Percentiles rank a stretch among this genome's conserved stretches.
Conservation (phyloP, 2,329 filamentous ascomycete species). For the Talaromyces albobiverticillius region DNA sequence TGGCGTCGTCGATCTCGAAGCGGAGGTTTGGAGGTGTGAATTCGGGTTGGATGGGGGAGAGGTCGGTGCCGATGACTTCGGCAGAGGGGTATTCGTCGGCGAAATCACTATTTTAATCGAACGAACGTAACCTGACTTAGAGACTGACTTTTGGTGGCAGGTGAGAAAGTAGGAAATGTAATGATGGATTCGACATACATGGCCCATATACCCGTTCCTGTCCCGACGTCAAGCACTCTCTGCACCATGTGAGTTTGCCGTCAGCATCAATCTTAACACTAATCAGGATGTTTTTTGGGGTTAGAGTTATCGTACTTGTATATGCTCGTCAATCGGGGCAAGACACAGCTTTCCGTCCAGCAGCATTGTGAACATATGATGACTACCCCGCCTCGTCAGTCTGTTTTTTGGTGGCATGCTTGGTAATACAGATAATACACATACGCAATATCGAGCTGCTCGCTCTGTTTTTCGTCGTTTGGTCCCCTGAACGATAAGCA, state of each 20-base stretch:
- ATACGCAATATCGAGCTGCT: conserved; percentile 8
- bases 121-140: not conserved
- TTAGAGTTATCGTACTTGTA: not conserved
- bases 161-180: not conserved
- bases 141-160: not conserved
- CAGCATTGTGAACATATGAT: conserved; percentile 10
- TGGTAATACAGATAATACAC: not conserved
- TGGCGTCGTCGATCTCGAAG: conserved; percentile 23
- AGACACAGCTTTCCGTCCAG: not conserved
- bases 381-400: too few relatives aligned
- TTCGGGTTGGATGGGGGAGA: conserved; percentile 19
- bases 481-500: conserved; percentile 7
- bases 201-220: conserved; percentile 12
- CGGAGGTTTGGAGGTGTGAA: conserved; percentile 13
- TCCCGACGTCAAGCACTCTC: conserved; percentile 12
- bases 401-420: too few relatives aligned
- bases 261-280: not conserved
- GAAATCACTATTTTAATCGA: conserved; percentile 14
- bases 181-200: conserved; percentile 5
- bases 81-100: conserved; percentile 9
- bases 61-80: conserved; percentile 19
- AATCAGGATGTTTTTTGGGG: not conserved
- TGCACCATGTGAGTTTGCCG: not conserved
- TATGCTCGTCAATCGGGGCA: not conserved
- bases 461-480: conserved; percentile 8